Base-by-base conservation (phyloP, 2,329 filamentous ascomycete species). In the Drechslerella stenobrocha region DNA sequence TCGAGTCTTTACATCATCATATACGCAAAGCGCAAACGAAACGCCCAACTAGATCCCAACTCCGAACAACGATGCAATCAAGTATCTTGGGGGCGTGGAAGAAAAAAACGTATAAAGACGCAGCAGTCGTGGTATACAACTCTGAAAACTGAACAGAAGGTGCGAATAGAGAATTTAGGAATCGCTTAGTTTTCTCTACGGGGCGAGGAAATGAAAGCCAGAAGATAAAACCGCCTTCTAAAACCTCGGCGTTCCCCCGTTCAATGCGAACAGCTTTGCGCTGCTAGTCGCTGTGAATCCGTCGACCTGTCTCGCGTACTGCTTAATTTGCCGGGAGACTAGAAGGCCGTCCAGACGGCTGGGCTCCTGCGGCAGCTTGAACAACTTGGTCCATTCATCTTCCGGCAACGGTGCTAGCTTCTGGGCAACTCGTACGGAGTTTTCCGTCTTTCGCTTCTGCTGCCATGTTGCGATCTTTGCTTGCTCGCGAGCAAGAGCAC, bases 221-320 rank as follows among this genome's bases (percentile, higher is more conserved):
- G 35, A 23, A 46, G 32, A 40, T 28, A 35, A 22, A 45, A 52
- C 40, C 34, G 22, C 32, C 11, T n/a, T 44, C 50, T 61, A 63
- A 58, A 69, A 69, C 53, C 69, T 73, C 9, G 71, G 71, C 48
- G 72, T 61, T 60, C 70, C 75, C 74, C 83, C 84, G 77, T 91
- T 87, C 69, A 96, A 89, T 35, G 91, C 91, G 77, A 98, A 98
- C 92, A 98, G 96, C 85, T 98, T 98, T 72, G 89, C 86, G 70
- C 85, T 95, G 73, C 95, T 88, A 71, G 86, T 87, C 58, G 93
- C 90, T 47, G 92, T 92, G 78, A 97, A 97, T 35, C 90, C 90
- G 78, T 98, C 93, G 63, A 97, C 88, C 81, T 97, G 93, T 80
- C 90, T 87, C 75, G 91, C 89, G 80, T 97, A 98, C 80, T 97